Evolutionary conservation across 805 yeast species (phyloP).

Genomic region (Myxozyma geophila): DNA sequence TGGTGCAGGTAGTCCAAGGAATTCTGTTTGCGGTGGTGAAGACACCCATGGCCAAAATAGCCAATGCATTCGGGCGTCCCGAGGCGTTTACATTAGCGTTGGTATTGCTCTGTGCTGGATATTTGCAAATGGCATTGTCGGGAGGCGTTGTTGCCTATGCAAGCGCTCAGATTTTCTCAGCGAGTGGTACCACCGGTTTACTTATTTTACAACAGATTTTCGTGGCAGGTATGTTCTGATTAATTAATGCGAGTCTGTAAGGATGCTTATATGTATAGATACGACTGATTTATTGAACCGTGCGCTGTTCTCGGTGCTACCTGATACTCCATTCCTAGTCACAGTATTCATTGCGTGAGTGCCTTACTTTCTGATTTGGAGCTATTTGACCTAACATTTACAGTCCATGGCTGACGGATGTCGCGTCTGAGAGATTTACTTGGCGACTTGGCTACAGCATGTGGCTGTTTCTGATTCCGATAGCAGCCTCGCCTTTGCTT

Average conservation of each 20-base stretch:
- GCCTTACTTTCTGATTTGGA: slow-evolving; percentile 38
- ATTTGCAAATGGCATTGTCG: slow-evolving; percentile 48
- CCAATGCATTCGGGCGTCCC: slow-evolving; percentile 52
- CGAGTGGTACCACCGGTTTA: slow-evolving; percentile 49
- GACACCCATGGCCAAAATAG: slow-evolving; percentile 50
- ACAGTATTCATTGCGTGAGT: slow-evolving; percentile 53
- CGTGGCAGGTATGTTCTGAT: slow-evolving; percentile 29
- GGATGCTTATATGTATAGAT: slow-evolving; percentile 42
- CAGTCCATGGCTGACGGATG: slow-evolving; percentile 39
- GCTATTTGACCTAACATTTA: not conserved
- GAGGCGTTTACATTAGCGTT: slow-evolving; percentile 46
- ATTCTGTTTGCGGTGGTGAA: slow-evolving; percentile 49
- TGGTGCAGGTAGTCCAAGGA: slow-evolving; percentile 49
- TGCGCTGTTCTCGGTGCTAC: slow-evolving; percentile 47
- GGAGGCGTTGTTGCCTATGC: slow-evolving; percentile 47
- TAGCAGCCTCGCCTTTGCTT: slow-evolving; percentile 41
- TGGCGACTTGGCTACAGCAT: slow-evolving; percentile 63
- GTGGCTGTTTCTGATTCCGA: slow-evolving; percentile 54
- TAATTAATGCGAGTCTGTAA: not conserved
- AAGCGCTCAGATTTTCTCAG: slow-evolving; percentile 47
- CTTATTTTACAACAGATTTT: slow-evolving; percentile 47
- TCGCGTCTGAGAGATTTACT: slow-evolving; percentile 43
- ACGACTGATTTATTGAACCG: slow-evolving; percentile 50
- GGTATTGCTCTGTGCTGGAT: slow-evolving; percentile 46
- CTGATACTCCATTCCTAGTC: slow-evolving; percentile 50